Evolutionary conservation across 495 filamentous ascomycete genomes (phyloP), one percentile per base, ranked within the genome.

Genomic region (Rostrohypoxylon terebratum): DNA sequence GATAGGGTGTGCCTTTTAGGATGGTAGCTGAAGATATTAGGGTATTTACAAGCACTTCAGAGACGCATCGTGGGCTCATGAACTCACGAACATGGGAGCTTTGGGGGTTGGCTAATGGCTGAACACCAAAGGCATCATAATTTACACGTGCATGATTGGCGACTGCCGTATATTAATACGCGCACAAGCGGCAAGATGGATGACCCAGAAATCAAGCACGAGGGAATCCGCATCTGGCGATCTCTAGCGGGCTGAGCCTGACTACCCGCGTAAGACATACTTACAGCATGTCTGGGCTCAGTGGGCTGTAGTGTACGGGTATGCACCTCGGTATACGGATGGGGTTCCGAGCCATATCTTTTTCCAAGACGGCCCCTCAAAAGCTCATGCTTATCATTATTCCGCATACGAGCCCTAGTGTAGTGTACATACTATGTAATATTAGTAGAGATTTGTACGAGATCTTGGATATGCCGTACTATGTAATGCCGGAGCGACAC

Each of bases 71-170:
- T 34, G 61, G 28, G 45, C 21, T 55, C 28, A 31, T 60, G 61
- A 34, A 45, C 64, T 55, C 28, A 31, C 55, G 61, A 42, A 45
- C 70, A 67, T 54, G 64, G 65, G 53, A 53, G 64, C 61, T 57
- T 51, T 42, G 38, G 48, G 23, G 45, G 47, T 3, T 28, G 28
- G 28, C 28, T 28, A 5, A 28, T 66, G 57, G 61, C 71, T 66
- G 38, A 34, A 62, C 54, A 47, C 13, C 11, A 57, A 53, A 53
- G 60, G 45, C 55, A 73, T 25, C 47, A 47, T 34, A 4, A 68
- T 58, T 61, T 36, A 65, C 61, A 62, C 23, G 36, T 48, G 36
- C 55, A 57, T 73, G 71, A 73, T 73, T 73, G 71, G 71, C 66
- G 61, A 73, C 23, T 72, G 31, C 59, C 69, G 4, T 66, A 33